These are phyloP conservation scores for Alternaria novae-zelandiae DNA, from an alignment of 2,329 filamentous ascomycete species.

Conservation along the genomic window DNA sequence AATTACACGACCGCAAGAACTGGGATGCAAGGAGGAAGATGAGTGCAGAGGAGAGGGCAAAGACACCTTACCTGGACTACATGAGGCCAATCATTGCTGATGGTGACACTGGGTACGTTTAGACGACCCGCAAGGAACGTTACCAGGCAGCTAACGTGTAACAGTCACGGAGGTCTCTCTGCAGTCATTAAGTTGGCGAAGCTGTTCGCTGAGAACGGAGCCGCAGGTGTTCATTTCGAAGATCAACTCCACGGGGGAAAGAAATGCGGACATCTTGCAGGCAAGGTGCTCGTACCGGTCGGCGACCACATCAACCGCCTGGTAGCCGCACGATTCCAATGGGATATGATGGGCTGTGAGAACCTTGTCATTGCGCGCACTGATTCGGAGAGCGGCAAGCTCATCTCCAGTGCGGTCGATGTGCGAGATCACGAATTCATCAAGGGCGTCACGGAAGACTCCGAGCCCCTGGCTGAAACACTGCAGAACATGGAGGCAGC, in stretches of 20 bases:
- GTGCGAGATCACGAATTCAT: slow-evolving; percentile 97
- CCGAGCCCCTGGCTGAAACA: slow-evolving; percentile 83
- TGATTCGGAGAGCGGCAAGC: slow-evolving; percentile 90
- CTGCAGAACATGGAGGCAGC: slow-evolving; percentile 86
- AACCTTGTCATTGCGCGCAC: slow-evolving; percentile 94
- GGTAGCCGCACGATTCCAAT: slow-evolving; percentile 90
- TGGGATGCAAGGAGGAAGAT: slow-evolving; percentile 86
- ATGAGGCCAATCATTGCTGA: slow-evolving; percentile 94
- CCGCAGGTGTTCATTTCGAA: slow-evolving; percentile 95
- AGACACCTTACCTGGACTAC: slow-evolving; percentile 87
- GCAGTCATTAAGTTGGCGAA: slow-evolving; percentile 96
- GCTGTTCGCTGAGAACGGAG: slow-evolving; percentile 95
- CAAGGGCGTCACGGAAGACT: slow-evolving; percentile 80
- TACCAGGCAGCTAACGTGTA: slow-evolving; percentile 18
- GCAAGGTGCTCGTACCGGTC: slow-evolving; percentile 92
- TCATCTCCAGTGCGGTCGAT: slow-evolving; percentile 90
- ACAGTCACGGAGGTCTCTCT: slow-evolving; percentile 83
- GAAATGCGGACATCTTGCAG: slow-evolving; percentile 96
- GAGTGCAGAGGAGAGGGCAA: slow-evolving; percentile 72
- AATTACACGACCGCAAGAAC: slow-evolving; percentile 94
- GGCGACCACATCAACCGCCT: slow-evolving; percentile 97
- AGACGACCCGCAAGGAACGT: rapidly evolving
- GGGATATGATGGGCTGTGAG: slow-evolving; percentile 97
- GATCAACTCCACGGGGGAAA: slow-evolving; percentile 98
- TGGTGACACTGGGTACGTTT: slow-evolving; percentile 77